These are phyloP conservation scores for Botrytis aclada DNA, from an alignment of 2,329 filamentous ascomycete species.

Conservation along the genomic window DNA sequence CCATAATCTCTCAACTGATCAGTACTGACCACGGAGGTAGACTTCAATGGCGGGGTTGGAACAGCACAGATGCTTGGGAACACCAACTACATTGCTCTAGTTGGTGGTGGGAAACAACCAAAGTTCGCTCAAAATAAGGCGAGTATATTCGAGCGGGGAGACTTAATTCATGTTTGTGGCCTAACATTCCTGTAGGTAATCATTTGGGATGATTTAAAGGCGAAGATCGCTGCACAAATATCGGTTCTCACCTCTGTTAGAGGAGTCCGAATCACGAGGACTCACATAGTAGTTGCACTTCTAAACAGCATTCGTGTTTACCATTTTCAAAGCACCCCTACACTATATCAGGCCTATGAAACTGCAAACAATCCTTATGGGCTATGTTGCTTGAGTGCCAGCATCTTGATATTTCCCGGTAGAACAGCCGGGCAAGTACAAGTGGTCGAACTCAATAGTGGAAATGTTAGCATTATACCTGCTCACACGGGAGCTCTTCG, in stretches of 20 bases:
- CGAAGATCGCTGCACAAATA: conserved; percentile 70
- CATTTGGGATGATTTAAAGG: conserved; percentile 86
- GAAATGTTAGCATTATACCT: conserved; percentile 88
- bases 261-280: conserved; percentile 72
- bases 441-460: conserved; percentile 72
- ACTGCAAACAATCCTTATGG: conserved; percentile 83
- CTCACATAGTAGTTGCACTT: conserved; percentile 75
- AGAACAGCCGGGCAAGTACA: conserved; percentile 85
- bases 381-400: conserved; percentile 72
- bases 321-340: conserved; percentile 69
- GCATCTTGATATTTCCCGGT: conserved; percentile 80
- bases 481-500: conserved; percentile 79
- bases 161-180: background rate
- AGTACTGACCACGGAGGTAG: conserved; percentile 41
- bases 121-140: conserved; percentile 88
- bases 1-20: background rate
- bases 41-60: conserved; percentile 79
- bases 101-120: conserved; percentile 81
- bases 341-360: conserved; percentile 72
- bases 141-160: conserved; percentile 17
- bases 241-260: conserved; percentile 78
- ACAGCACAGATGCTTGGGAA: conserved; percentile 83
- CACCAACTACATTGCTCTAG: conserved; percentile 82
- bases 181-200: conserved; percentile 54
- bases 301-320: conserved; percentile 81